A percentile compares a stretch with the other conserved stretches of the same genome.
Conservation (phyloP, 2,329 filamentous ascomycete species). For the Elsinoe batatas region DNA sequence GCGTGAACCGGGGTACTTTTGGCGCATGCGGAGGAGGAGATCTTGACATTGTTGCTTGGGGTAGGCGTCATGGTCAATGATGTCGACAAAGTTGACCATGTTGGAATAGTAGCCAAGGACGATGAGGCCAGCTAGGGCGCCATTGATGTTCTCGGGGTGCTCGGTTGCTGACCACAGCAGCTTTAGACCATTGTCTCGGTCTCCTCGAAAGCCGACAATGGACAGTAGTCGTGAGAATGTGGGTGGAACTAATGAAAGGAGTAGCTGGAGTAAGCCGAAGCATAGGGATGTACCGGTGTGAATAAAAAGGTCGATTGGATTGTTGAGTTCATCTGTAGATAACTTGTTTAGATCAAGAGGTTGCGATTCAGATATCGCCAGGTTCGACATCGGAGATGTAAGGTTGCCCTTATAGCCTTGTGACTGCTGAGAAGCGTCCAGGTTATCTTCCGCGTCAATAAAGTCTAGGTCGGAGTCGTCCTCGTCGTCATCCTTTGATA, state of each 20-base stretch:
- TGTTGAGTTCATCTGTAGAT: conserved; percentile 47
- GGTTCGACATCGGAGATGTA: conserved; percentile 24
- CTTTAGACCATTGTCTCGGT: conserved; percentile 67
- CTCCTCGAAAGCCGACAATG: conserved; percentile 83
- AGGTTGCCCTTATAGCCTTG: conserved; percentile 39
- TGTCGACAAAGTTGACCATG: conserved; percentile 77
- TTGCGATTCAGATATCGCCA: neutral
- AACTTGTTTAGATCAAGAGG: neutral
- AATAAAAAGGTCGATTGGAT: conserved; percentile 72
- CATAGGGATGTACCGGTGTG: conserved; percentile 84
- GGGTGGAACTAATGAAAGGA: conserved; percentile 89
- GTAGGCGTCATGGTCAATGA: conserved; percentile 59
- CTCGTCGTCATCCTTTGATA: conserved; percentile 24
- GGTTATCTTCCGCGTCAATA: conserved; percentile 45
- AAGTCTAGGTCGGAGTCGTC: conserved; percentile 43
- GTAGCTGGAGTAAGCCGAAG: conserved; percentile 73
- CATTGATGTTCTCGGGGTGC: conserved; percentile 73
- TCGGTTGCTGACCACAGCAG: conserved; percentile 87
- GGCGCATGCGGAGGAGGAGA: conserved; percentile 64
- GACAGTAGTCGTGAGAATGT: conserved; percentile 78
- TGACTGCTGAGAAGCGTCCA: conserved; percentile 38
- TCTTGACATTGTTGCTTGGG: conserved; percentile 57
- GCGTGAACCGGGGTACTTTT: conserved; percentile 67
- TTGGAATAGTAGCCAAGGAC: conserved; percentile 83
- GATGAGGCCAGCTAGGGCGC: conserved; percentile 75